Percentiles rank a stretch among this genome's conserved stretches.
phyloP scores from a whole-genome alignment of 257 asterid genomes.

The Jacaranda copaia region DNA sequence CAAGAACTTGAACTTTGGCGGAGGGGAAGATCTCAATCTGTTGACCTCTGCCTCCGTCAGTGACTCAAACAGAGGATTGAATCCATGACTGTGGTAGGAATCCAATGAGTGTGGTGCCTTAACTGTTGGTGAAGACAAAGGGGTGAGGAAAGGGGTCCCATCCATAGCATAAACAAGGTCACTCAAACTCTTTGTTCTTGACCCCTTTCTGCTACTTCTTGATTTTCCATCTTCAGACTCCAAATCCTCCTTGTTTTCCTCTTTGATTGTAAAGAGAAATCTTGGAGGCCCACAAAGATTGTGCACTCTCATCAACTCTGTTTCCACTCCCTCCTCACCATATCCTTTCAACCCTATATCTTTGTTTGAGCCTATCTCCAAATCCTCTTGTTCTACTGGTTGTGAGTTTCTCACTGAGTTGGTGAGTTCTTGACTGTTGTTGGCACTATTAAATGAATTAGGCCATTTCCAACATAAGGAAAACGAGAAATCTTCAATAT shows the following conservation, averaged over 20 bases:
- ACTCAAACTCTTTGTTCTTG: conserved; percentile 69
- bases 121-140: conserved; percentile 63
- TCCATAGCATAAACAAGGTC: conserved; percentile 58
- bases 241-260: conserved; percentile 75
- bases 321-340: conserved; percentile 63
- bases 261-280: conserved; percentile 76
- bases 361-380: conserved; percentile 54
- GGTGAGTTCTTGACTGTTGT: conserved; percentile 40
- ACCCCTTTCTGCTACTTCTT: conserved; percentile 62
- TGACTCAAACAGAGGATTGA: conserved; percentile 76
- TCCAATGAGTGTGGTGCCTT: conserved; percentile 49
- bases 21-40: conserved; percentile 69
- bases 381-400: conserved; percentile 42
- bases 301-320: conserved; percentile 71
- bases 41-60: conserved; percentile 53
- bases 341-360: conserved; percentile 44
- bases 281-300: conserved; percentile 82
- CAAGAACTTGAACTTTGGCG: conserved; percentile 73
- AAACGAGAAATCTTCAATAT: conserved; percentile 43
- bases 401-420: conserved; percentile 40
- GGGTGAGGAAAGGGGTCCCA: conserved; percentile 58
- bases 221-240: conserved; percentile 71
- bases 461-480: conserved; percentile 63
- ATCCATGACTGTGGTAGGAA: conserved; percentile 52
- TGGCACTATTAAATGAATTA: conserved; percentile 31